A percentile compares a stretch with the other conserved stretches of the same genome.
Conservation (phyloP, 208 protist species). For the Lotmaria passim region DNA sequence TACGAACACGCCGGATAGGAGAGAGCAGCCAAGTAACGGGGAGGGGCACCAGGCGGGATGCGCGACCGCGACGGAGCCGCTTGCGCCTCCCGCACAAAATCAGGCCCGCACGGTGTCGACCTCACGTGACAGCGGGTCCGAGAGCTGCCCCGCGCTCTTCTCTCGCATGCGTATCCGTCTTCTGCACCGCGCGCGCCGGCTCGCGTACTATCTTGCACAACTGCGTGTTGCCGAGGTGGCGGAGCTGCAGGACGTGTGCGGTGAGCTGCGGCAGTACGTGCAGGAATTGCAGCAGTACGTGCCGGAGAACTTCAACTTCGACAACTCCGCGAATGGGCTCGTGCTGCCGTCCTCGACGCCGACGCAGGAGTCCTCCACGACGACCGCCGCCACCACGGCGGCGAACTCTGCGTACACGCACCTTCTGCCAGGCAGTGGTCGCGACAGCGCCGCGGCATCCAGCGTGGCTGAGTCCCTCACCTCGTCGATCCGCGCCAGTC, state of each 20-base stretch:
- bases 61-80: background rate
- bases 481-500: background rate
- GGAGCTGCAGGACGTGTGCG: slow-evolving; percentile 24
- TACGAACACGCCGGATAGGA: too few relatives aligned
- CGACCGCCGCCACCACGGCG: background rate
- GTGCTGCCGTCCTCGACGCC: background rate
- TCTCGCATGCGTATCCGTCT: slow-evolving; percentile 7
- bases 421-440: background rate
- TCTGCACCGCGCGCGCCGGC: background rate
- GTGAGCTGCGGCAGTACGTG: slow-evolving; percentile 16
- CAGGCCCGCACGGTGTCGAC: too few relatives aligned
- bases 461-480: background rate
- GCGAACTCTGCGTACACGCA: background rate
- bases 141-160: too few relatives aligned
- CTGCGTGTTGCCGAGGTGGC: slow-evolving; percentile 17
- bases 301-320: slow-evolving; percentile 12
- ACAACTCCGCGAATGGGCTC: background rate
- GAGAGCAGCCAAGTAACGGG: too few relatives aligned
- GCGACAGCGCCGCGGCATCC: background rate
- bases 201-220: background rate
- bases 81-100: too few relatives aligned
- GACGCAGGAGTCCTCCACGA: background rate
- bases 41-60: too few relatives aligned
- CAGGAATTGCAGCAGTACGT: slow-evolving; percentile 21
- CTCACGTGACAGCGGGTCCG: too few relatives aligned